A percentile compares a stretch with the other conserved stretches of the same genome.
Conservation (phyloP, 2,329 filamentous ascomycete genomes). For the Aspergillus sp. region DNA sequence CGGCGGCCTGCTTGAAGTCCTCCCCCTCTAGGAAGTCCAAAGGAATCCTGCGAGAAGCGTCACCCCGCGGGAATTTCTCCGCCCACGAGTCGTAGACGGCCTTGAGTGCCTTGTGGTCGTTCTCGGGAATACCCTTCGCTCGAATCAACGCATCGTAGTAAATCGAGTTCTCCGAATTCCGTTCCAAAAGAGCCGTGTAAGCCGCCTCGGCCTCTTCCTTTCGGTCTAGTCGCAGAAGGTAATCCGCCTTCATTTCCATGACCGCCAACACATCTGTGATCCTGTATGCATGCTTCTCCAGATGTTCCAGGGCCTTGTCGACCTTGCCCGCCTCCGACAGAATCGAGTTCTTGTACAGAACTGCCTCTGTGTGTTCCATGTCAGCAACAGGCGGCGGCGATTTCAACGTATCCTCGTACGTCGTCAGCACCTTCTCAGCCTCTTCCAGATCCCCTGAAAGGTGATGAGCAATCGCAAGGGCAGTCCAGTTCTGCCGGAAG, state of each 20-base stretch:
- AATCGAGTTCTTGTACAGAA: slow-evolving; percentile 89
- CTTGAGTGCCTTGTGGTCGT: slow-evolving; percentile 57
- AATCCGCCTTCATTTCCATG: slow-evolving; percentile 77
- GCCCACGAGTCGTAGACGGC: slow-evolving; percentile 76
- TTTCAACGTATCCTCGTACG: slow-evolving; percentile 90
- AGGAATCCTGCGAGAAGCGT: slow-evolving; percentile 77
- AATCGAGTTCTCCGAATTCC: slow-evolving; percentile 76
- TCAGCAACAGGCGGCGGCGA: slow-evolving; percentile 66
- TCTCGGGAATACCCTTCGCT: slow-evolving; percentile 55
- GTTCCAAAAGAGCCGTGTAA: slow-evolving; percentile 70
- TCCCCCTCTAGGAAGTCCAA: slow-evolving; percentile 81
- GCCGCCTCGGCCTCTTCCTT: slow-evolving; percentile 74
- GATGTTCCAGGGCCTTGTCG: slow-evolving; percentile 74
- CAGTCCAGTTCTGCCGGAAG: slow-evolving; percentile 90
- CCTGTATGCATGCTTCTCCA: slow-evolving; percentile 67
- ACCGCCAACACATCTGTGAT: slow-evolving; percentile 77
- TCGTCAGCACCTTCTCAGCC: slow-evolving; percentile 83
- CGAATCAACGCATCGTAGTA: slow-evolving; percentile 77
- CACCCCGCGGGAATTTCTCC: slow-evolving; percentile 69
- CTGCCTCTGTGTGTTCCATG: slow-evolving; percentile 85
- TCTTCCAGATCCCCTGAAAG: slow-evolving; percentile 75
- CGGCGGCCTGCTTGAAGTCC: slow-evolving; percentile 68
- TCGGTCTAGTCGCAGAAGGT: slow-evolving; percentile 66
- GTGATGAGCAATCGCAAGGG: slow-evolving; percentile 88
- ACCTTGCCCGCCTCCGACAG: slow-evolving; percentile 84